Conservation (phyloP, 345 rosid species). For the Isatis tinctoria region DNA sequence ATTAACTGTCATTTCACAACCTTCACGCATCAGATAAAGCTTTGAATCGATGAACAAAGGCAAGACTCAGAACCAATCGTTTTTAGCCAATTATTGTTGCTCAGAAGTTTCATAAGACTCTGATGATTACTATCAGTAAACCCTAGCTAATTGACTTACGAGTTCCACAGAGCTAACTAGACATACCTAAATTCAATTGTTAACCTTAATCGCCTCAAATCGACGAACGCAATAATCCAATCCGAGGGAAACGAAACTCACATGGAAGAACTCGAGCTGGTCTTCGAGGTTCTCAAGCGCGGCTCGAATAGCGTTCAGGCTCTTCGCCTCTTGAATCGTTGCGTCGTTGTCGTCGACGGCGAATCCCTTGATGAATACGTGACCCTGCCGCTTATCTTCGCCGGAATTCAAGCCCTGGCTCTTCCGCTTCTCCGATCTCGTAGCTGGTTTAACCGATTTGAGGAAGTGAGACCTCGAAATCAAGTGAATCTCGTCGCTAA, state of each 20-base stretch:
- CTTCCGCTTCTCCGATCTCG: slow-evolving; percentile 44
- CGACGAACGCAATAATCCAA: background rate
- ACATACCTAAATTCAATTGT: background rate
- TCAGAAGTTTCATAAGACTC: background rate
- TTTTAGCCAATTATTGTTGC: background rate
- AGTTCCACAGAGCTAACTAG: background rate
- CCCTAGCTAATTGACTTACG: background rate
- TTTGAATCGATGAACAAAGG: background rate
- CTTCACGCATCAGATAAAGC: background rate
- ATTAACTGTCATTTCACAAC: background rate
- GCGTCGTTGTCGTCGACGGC: slow-evolving; percentile 50
- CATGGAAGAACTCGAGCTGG: slow-evolving; percentile 94
- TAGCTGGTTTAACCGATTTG: slow-evolving; percentile 45
- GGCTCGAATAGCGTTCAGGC: slow-evolving; percentile 76
- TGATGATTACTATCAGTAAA: background rate
- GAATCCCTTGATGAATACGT: slow-evolving; percentile 76
- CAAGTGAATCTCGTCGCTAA: slow-evolving; percentile 91
- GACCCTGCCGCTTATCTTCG: slow-evolving; percentile 51
- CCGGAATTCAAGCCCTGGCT: slow-evolving; percentile 26
- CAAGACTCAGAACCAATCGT: background rate
- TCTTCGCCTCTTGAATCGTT: slow-evolving; percentile 79
- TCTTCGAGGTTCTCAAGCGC: slow-evolving; percentile 97
- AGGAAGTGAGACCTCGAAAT: slow-evolving; percentile 81
- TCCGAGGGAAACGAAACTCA: slow-evolving; percentile 28
- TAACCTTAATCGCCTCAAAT: background rate